Evolutionary conservation across 495 filamentous ascomycete species (phyloP), one percentile per base, ranked within the genome.

Genomic region (Cenococcum geophilum): DNA sequence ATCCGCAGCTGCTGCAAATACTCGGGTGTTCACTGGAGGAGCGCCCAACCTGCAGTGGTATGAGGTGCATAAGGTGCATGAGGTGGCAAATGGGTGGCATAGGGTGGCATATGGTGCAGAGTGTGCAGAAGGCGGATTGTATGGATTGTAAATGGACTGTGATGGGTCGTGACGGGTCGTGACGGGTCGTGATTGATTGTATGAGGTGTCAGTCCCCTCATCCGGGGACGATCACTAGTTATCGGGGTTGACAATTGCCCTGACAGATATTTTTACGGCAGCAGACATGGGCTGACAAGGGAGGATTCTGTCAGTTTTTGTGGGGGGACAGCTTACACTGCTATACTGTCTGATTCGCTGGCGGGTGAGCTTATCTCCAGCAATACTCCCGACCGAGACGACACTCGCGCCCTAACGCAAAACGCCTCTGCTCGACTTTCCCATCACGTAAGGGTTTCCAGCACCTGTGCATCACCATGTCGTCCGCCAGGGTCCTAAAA

Each of bases 381-480:
- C 27, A 25, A 23, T 52, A 18, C 21, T 25, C 20, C 49, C 18
- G 49, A 52, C 21, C 49, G 25, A 18, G 21, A 52, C 49, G 25
- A 23, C 5, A 16, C 49, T 52, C 49, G 22, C 21, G 21, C 21
- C 49, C 49, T 52, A 52, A 52, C 49, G 14, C 49, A 14, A 52
- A 52, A 52, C 18, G 20, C 20, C 49, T 49, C 45, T 49, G 27
- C 45, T 20, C 16, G 22, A 22, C 45, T 49, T 52, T 54, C 27
- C 52, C 43, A 61, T 64, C 61, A 63, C 55, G 56, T 67, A 60
- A 67, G 35, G 22, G 52, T 59, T 63, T 57, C 36, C 27, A 25
- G 27, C 59, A 21, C 57, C 54, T 60, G 60, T 61, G 61, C 65
- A 64, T 52, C 49, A 32, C 12, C 61, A 68, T 68, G 65, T 55